Base-by-base conservation (phyloP, 495 filamentous ascomycete genomes). In the Penicillium arizonense region DNA sequence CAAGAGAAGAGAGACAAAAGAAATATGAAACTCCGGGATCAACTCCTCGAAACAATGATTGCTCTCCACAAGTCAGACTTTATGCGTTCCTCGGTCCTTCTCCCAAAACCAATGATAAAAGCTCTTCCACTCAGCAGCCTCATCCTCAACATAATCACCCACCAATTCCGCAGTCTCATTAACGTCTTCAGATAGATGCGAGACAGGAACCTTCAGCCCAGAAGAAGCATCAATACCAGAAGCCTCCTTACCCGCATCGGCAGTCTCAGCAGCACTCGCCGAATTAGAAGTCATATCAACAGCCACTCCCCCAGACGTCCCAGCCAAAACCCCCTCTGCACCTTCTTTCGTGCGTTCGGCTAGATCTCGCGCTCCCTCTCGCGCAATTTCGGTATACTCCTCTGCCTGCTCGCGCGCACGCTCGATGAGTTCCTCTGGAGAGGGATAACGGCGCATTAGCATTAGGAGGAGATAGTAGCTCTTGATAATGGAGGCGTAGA, bases 401-500 rank as follows among this genome's bases (percentile, higher is more conserved):
- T 76, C 73, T 1, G 69, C 69, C 42, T 73, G 77, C 44, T 73
- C 72, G 6, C 70, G 73, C 11, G 73, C 75, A 23, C 68, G 66
- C 28, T 67, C 59, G 9, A 78, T 64, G 7, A 79, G 60, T 47
- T 72, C 70, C 10, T 79, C 71, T 0, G 77, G 69, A 3, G 63
- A 71, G 0, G 78, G 76, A 50, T 77, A 77, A n/a, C 61, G 66
- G 28, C 68, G 64, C 1, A 70, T 48, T 4, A 70, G 36, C 30
- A 76, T 60, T 2, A 77, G 63, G 1, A 78, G 56, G 20, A 69
- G 40, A 34, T 78, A 87, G 65, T 93, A 95, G 12, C 83, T 59
- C 53, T 79, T 81, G 20, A 96, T 77, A 51, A 96, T 82, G 14
- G 83, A 57, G n/a, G 78, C 70, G 56, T 96, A 91, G n/a, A 91